These are phyloP conservation scores for Trichoderma simmonsii DNA, from an alignment of 2,329 filamentous ascomycete species.

Conservation along the genomic window DNA sequence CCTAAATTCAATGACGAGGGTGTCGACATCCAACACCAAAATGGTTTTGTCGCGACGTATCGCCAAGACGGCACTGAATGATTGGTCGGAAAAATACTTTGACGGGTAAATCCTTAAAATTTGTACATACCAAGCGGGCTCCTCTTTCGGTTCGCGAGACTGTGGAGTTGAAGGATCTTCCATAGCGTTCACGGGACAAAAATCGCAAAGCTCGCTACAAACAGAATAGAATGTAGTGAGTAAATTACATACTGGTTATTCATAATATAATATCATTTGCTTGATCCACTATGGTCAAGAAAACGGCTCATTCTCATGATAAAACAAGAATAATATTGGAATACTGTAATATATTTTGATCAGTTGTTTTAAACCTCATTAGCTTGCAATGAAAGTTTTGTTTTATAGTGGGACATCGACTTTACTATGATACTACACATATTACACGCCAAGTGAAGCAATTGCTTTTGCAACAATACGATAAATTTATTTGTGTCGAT, in stretches of 20 bases:
- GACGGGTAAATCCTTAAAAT: not conserved
- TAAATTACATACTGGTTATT: not conserved
- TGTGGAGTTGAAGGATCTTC: not conserved
- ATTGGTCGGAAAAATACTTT: not conserved
- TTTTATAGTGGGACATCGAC: not conserved
- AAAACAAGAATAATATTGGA: not conserved
- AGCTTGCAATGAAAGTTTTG: not conserved
- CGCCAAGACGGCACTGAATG: not conserved
- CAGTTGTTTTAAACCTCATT: not conserved
- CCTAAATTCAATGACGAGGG: not conserved
- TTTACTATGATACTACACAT: not conserved
- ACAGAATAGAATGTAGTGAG: not conserved
- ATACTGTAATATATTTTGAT: not conserved
- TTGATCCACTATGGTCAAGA: not conserved
- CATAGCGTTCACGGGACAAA: not conserved
- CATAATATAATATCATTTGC: not conserved
- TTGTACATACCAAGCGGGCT: not conserved
- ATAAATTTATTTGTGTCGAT: not conserved
- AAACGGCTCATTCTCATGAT: not conserved
- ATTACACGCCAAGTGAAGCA: not conserved
- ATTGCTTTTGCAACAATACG: not conserved
- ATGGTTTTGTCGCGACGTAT: not conserved
- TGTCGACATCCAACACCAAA: not conserved
- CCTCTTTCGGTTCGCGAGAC: not conserved
- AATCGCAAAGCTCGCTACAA: not conserved